Base-by-base conservation (phyloP, 176 grass and related monocot species). In the Juncus inflexus region DNA sequence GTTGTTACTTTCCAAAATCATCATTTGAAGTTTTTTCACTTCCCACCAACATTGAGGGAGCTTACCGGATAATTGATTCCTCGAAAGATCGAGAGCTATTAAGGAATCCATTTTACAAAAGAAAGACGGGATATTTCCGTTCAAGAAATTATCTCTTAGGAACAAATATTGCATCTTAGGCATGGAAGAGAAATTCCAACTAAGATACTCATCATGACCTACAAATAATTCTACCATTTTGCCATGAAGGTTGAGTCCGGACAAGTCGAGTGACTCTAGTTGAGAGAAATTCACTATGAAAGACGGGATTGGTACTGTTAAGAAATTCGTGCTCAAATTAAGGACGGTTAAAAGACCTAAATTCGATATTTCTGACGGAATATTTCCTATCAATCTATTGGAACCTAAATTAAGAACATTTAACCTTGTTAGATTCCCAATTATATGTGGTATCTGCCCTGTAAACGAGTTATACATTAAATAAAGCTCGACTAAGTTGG, bases 11-110 rank as follows among this genome's bases (percentile, higher is more conserved):
- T 78, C 85, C 2, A 95, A 49, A 69, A 87, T 83, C 73, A 96
- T 63, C 57, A 85, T 80, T 41, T 83, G 60, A 58, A 87, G 47
- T 4, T 5, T 56, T 42, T 72, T 37, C 58, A 78, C 50, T 3
- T 87, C 42, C 76, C 84, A 79, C 81, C 79, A 87, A 66, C 81
- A 87, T 49, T 73, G 58, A 0, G 86, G 91, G 6, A 87, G 72
- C 65, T 84, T 43, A 8, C 86, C 78, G 2, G 73, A 84, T 19
- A 95, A 52, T 2, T 40, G n/a, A 80, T 96, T 96, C 47, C 80
- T 87, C 35, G 87, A 90, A 15, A 96, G 76, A 75, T 96, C 87
- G 8, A 90, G 69, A 6, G 83, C 49, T 76, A 72, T 28, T 15
- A 90, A 64, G 6, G 54, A 66, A 45, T 77, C 50, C 43, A 85